A percentile compares a stretch with the other conserved stretches of the same genome.
Evolutionary conservation across 2,329 filamentous ascomycete species (phyloP).

Genomic region (Aspergillus latus): DNA sequence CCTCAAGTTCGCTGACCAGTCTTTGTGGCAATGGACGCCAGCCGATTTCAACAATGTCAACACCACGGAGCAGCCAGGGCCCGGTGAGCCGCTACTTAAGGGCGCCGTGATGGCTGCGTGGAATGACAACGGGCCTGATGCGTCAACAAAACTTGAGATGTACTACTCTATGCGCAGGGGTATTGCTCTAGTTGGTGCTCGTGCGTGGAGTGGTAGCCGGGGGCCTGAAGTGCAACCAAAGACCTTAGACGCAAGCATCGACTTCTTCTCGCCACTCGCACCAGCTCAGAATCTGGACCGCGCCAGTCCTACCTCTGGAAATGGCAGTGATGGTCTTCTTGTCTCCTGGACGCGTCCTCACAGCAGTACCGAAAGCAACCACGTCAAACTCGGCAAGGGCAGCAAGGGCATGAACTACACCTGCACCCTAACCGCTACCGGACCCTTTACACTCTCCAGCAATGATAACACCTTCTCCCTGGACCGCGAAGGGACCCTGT

Average conservation of each 20-base stretch:
- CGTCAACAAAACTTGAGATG: conserved; percentile 52
- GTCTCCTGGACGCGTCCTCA: neutral
- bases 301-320: neutral
- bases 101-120: conserved; percentile 54
- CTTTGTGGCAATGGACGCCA: conserved; percentile 49
- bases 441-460: conserved; percentile 48
- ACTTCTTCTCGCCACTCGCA: conserved; percentile 42
- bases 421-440: conserved; percentile 48
- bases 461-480: conserved; percentile 46
- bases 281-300: conserved; percentile 54
- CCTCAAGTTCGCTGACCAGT: conserved; percentile 51
- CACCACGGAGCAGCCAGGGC: conserved; percentile 48
- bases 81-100: conserved; percentile 39
- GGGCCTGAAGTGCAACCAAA: conserved; percentile 40
- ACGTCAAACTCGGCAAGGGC: conserved; percentile 38
- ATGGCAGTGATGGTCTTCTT: neutral
- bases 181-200: conserved; percentile 53
- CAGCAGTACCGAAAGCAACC: conserved; percentile 17
- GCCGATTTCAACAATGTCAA: conserved; percentile 54
- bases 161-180: conserved; percentile 54
- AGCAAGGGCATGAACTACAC: conserved; percentile 61
- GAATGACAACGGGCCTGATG: conserved; percentile 58
- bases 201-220: conserved; percentile 55
- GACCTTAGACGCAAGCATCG: conserved; percentile 42
- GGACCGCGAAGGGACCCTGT: conserved; percentile 34